These are phyloP conservation scores for Pseudoscleropodium purum DNA, from an alignment of 225 moss, liverwort and hornwort genomes.

Conservation along the genomic window DNA sequence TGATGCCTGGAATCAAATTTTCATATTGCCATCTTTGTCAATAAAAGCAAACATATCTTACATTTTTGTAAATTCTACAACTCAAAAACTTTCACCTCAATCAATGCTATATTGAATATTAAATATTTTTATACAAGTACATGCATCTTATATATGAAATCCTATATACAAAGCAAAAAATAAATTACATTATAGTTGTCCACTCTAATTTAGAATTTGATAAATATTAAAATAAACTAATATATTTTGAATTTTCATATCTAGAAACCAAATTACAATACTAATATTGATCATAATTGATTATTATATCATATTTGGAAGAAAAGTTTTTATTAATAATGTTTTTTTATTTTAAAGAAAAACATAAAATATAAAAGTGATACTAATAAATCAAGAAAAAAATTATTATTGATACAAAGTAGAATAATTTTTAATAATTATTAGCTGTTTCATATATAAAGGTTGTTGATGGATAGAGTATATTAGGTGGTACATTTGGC, in stretches of 20 bases:
- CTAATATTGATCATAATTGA: background rate
- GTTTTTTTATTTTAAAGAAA: no score
- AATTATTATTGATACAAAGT: background rate
- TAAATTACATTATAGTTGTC: no score
- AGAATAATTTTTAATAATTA: background rate
- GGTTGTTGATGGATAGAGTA: constrained; percentile 69
- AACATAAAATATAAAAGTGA: no score
- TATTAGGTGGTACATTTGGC: constrained; percentile 17
- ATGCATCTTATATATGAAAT: no score
- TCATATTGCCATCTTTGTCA: constrained; percentile 16
- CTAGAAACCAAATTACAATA: background rate
- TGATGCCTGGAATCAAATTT: constrained; percentile 45
- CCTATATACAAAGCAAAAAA: background rate
- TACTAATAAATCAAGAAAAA: rapidly evolving
- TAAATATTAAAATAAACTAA: no score
- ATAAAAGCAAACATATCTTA: constrained; percentile 47
- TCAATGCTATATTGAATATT: background rate
- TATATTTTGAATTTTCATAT: background rate
- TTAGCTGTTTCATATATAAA: constrained; percentile 1
- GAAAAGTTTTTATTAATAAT: rapidly evolving
- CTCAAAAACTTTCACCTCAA: no score
- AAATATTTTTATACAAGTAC: background rate
- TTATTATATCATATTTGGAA: no score
- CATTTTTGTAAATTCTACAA: constrained; percentile 44
- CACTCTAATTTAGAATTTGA: no score